A percentile compares a stretch with the other conserved stretches of the same genome.
Conservation (phyloP, 768 basidiomycete genomes). For the Amanita rimosa region DNA sequence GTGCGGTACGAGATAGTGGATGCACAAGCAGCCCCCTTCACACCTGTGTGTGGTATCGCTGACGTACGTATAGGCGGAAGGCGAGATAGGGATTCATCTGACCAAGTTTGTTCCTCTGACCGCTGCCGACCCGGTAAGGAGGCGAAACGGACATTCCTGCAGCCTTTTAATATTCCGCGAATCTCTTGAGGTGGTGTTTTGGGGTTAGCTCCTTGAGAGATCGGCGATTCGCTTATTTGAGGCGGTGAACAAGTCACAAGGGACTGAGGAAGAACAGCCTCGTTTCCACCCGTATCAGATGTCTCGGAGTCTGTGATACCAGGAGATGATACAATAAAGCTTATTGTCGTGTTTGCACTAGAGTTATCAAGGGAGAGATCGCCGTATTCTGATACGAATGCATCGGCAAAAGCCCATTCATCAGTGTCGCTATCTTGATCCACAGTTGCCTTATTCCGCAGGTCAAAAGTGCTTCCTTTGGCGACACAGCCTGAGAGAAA, state of each 20-base stretch:
- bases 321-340: slow-evolving; percentile 1
- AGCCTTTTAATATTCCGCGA: slow-evolving; percentile 4
- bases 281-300: not conserved
- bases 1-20: not conserved
- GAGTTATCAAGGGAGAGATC: slow-evolving; percentile 5
- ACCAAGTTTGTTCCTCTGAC: not conserved
- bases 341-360: not conserved
- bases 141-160: slow-evolving; percentile 5
- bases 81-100: not conserved
- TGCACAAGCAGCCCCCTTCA: not conserved
- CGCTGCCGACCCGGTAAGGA: slow-evolving; percentile 2
- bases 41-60: not conserved
- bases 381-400: slow-evolving; percentile 4
- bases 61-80: not conserved
- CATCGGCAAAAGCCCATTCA: slow-evolving; percentile 3
- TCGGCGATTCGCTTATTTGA: not conserved
- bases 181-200: not conserved
- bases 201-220: not conserved
- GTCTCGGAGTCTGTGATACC: not conserved
- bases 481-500: not conserved
- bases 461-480: not conserved
- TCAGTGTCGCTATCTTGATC: not conserved
- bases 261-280: not conserved
- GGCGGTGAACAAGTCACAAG: not conserved
- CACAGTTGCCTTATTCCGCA: not conserved